A percentile compares a stretch with the other conserved stretches of the same genome.
phyloP scores from a whole-genome alignment of 805 yeast genomes.

The Metschnikowia shivogae region DNA sequence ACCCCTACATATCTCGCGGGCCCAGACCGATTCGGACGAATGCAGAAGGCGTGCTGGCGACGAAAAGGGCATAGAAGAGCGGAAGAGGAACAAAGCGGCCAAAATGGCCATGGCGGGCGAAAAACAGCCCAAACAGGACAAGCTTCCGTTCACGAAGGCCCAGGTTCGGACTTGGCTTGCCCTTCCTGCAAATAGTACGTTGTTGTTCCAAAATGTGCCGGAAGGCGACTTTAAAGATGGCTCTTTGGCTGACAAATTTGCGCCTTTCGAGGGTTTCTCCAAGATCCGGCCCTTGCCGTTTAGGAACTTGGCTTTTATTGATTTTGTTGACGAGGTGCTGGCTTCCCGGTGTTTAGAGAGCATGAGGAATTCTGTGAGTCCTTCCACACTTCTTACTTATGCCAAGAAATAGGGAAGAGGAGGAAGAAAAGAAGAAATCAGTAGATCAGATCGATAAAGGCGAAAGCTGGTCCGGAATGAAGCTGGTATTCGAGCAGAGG shows the following conservation, averaged over 20 bases:
- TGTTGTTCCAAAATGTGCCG: slow-evolving; percentile 67
- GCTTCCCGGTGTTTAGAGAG: slow-evolving; percentile 39
- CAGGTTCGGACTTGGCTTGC: slow-evolving; percentile 15
- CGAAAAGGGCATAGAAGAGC: slow-evolving; percentile 10
- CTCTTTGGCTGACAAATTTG: slow-evolving; percentile 45
- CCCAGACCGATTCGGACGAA: slow-evolving; percentile 44
- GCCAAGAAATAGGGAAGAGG: slow-evolving; percentile 26
- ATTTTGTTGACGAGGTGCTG: slow-evolving; percentile 53
- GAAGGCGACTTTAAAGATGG: slow-evolving; percentile 22
- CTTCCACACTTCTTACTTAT: slow-evolving; percentile 24
- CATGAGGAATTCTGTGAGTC: slow-evolving; percentile 19
- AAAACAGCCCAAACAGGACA: not conserved
- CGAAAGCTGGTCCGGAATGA: no score
- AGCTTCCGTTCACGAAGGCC: slow-evolving; percentile 9
- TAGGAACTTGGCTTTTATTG: slow-evolving; percentile 75
- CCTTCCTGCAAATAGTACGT: slow-evolving; percentile 64
- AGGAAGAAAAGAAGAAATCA: not conserved
- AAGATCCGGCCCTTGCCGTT: slow-evolving; percentile 65
- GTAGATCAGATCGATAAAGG: not conserved
- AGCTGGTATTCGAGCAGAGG: no score
- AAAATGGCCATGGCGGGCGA: slow-evolving; percentile 11
- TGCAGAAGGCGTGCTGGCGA: slow-evolving; percentile 12
- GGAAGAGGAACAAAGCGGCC: slow-evolving; percentile 21
- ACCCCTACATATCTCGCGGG: slow-evolving; percentile 43
- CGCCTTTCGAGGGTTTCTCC: slow-evolving; percentile 52